Evolutionary conservation across 1,139 yeast genomes (phyloP), one percentile per base, ranked within the genome.

Genomic region (Pichia inconspicua): DNA sequence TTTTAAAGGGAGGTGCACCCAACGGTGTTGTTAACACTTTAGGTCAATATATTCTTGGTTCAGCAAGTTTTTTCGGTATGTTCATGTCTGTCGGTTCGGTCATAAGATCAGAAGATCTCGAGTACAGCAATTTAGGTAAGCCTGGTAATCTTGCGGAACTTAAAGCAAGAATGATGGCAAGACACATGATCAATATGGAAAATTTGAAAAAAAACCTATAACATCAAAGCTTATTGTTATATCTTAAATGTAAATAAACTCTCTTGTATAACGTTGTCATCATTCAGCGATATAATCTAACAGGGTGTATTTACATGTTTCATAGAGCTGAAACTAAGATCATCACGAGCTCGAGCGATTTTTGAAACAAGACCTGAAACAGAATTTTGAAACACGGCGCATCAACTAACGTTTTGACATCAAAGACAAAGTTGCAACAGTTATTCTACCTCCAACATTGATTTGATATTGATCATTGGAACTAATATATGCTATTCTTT

Each of bases 41-140:
- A 62, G 98, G 98, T 48, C 96, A 90, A 69, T 92, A 89, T 68
- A 90, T 94, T 69, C 82, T 87, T 66, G 97, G 97, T 47, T 88
- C 97, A 6, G 97, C 95, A 14, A 97, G 95, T 45, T 92, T 97
- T 14, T 92, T 94, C 67, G 96, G 96, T 28, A 77, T 90, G 62
- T 89, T 92, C 66, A 90, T 92, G 97, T 85, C 95, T 42, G 84
- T 89, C 59, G 96, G 97, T 37, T 83, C 94, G 14, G 94, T 90
- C 31, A 90, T 90, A 57, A 81, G 97, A 71, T 85, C 95, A 42
- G 97, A 82, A 53, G 60, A 62, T 35, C 28, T 53, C 17, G 44
- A 52, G 40, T 49, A 48, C 38, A 40, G 51, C 4, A 47, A 50
- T n/a, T 22, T 44, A 10, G 52, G 54, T 35, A 58, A 53, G 31